Percentiles rank a stretch among this genome's conserved stretches.
These are phyloP conservation scores for Xylaria sp. DNA, from an alignment of 2,329 filamentous ascomycete genomes.

Conservation along the genomic window DNA sequence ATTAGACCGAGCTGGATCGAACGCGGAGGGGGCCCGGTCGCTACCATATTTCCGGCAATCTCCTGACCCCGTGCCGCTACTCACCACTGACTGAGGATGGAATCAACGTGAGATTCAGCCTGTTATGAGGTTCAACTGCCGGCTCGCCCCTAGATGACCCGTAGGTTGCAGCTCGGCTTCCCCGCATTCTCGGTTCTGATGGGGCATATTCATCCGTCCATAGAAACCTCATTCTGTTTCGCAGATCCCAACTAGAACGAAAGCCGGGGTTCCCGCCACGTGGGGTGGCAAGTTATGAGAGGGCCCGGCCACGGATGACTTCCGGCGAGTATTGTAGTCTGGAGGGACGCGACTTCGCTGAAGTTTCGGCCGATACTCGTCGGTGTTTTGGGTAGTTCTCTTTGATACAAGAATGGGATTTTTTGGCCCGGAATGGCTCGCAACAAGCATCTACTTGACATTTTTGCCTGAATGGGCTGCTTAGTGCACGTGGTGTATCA, in stretches of 20 bases:
- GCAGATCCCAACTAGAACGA: neutral
- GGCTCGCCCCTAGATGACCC: constrained; percentile 1
- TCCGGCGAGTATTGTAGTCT: neutral
- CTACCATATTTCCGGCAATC: neutral
- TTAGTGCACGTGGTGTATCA: neutral
- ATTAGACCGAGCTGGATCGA: constrained; percentile 5
- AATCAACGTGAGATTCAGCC: neutral
- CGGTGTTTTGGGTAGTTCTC: neutral
- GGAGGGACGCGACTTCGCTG: constrained; percentile 3
- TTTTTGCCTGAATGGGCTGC: neutral
- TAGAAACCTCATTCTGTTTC: neutral
- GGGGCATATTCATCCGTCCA: constrained; percentile 16
- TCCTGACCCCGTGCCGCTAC: neutral
- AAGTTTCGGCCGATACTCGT: constrained; percentile 3
- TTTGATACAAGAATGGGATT: constrained; percentile 10
- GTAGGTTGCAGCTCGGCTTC: neutral
- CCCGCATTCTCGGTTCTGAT: constrained; percentile 11
- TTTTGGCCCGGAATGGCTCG: constrained; percentile 3
- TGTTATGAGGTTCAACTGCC: constrained; percentile 6
- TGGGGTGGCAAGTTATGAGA: constrained; percentile 9
- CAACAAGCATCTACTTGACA: neutral
- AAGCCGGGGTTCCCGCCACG: neutral
- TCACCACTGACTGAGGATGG: neutral
- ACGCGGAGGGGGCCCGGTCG: too few species aligned
- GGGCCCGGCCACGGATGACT: neutral